phyloP scores from a whole-genome alignment of 768 basidiomycete genomes.

The Stropharia rugosoannulata region DNA sequence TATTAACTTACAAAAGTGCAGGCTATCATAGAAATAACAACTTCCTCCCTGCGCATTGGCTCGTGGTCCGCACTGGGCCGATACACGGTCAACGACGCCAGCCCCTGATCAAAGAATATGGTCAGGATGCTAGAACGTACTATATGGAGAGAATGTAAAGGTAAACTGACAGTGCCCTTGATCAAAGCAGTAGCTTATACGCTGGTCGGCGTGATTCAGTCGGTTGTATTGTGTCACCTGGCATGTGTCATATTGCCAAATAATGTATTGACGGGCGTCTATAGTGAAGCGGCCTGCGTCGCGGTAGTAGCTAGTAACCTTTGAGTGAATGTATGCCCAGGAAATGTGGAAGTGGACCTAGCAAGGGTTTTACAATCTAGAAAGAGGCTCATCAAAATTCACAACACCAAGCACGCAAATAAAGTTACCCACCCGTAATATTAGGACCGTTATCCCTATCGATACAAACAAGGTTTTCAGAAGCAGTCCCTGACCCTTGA shows the following conservation, averaged over 20 bases:
- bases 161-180: slow-evolving; percentile 11
- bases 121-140: background rate
- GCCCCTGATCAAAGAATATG: slow-evolving; percentile 6
- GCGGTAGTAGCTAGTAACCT: slow-evolving; percentile 5
- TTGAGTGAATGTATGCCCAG: background rate
- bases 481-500: background rate
- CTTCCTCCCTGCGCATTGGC: slow-evolving; percentile 9
- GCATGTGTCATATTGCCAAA: slow-evolving; percentile 16
- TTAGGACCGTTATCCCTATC: background rate
- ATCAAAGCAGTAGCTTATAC: slow-evolving; percentile 17
- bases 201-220: slow-evolving; percentile 6
- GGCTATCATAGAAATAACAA: slow-evolving; percentile 16
- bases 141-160: background rate
- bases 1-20: slow-evolving; percentile 10
- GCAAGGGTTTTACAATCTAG: slow-evolving; percentile 9
- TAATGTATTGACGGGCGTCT: slow-evolving; percentile 9
- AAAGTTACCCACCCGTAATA: background rate
- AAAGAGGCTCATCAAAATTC: background rate
- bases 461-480: background rate
- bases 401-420: background rate
- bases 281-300: slow-evolving; percentile 9
- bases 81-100: slow-evolving; percentile 10
- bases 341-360: background rate
- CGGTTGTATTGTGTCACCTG: slow-evolving; percentile 15
- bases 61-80: slow-evolving; percentile 5